These are phyloP conservation scores for Wickerhamomyces chaumierensis DNA, from an alignment of 805 yeast genomes.

Conservation along the genomic window DNA sequence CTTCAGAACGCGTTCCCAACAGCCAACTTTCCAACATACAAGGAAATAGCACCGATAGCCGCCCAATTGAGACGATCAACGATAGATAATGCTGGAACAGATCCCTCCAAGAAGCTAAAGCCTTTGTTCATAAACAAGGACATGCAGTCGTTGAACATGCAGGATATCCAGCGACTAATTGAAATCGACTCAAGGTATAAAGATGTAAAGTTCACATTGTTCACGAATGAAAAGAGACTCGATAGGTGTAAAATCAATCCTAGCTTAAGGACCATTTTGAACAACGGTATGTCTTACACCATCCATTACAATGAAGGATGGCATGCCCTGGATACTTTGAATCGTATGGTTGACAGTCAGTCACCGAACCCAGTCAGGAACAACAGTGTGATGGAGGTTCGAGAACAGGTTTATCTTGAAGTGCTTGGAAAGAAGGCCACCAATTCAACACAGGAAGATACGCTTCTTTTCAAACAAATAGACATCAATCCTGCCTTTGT, in stretches of 20 bases:
- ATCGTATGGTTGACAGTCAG: not conserved
- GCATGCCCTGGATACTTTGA: constrained; percentile 1
- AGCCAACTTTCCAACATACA: not conserved
- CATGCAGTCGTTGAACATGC: constrained; percentile 9
- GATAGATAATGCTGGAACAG: not conserved
- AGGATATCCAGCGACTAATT: constrained; percentile 9
- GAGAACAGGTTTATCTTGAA: not conserved
- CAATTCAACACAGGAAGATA: not conserved
- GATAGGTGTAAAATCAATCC: constrained; percentile 6
- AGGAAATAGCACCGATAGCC: not conserved
- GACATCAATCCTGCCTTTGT: not conserved
- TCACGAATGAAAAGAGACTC: constrained; percentile 5
- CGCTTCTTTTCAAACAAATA: not conserved
- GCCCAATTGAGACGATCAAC: not conserved
- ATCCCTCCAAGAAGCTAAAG: not conserved
- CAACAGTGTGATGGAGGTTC: not conserved
- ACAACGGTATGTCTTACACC: constrained; percentile 11
- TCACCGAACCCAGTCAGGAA: not conserved
- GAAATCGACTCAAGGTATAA: constrained; percentile 4
- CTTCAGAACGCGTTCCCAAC: too few relatives aligned
- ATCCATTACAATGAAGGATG: constrained; percentile 10
- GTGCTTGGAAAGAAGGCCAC: not conserved
- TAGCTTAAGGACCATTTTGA: constrained; percentile 8
- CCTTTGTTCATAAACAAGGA: constrained; percentile 6
- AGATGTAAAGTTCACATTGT: constrained; percentile 8